Percentiles rank a stretch among this genome's conserved stretches.
These are phyloP conservation scores for Fusarium sp. DNA, from an alignment of 2,329 filamentous ascomycete genomes.

Conservation along the genomic window DNA sequence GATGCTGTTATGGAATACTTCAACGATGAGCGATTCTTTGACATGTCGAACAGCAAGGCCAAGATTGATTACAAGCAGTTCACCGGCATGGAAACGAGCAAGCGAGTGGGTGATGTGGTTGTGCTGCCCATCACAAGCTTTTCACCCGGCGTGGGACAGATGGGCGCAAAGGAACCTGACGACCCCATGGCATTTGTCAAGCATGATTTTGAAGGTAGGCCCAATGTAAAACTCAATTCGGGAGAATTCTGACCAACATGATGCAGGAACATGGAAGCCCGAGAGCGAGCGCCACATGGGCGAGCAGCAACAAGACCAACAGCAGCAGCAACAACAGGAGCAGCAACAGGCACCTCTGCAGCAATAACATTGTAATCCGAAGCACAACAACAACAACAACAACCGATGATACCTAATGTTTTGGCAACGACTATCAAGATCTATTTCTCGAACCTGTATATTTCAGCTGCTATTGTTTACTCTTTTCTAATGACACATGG, in stretches of 20 bases:
- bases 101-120: constrained; percentile 91
- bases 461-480: constrained; percentile 41
- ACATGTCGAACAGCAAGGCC: constrained; percentile 76
- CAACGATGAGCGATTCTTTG: constrained; percentile 89
- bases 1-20: constrained; percentile 92
- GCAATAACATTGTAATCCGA: constrained; percentile 32
- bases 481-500: constrained; percentile 41
- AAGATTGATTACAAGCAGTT: constrained; percentile 85
- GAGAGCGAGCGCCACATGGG: constrained; percentile 76
- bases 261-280: constrained; percentile 77
- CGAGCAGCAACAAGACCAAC: constrained; percentile 46
- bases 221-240: not conserved
- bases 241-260: constrained; percentile 2
- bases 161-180: constrained; percentile 87
- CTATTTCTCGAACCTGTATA: constrained; percentile 44
- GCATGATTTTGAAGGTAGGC: constrained; percentile 91
- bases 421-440: constrained; percentile 40
- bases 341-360: constrained; percentile 33
- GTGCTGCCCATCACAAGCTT: constrained; percentile 97
- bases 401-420: constrained; percentile 40
- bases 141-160: constrained; percentile 91
- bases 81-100: constrained; percentile 82
- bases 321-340: constrained; percentile 26
- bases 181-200: constrained; percentile 98
- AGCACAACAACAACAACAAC: constrained; percentile 21